A percentile compares a stretch with the other conserved stretches of the same genome.
phyloP scores from a whole-genome alignment of 2,329 filamentous ascomycete species.

The Fusarium agapanthi region DNA sequence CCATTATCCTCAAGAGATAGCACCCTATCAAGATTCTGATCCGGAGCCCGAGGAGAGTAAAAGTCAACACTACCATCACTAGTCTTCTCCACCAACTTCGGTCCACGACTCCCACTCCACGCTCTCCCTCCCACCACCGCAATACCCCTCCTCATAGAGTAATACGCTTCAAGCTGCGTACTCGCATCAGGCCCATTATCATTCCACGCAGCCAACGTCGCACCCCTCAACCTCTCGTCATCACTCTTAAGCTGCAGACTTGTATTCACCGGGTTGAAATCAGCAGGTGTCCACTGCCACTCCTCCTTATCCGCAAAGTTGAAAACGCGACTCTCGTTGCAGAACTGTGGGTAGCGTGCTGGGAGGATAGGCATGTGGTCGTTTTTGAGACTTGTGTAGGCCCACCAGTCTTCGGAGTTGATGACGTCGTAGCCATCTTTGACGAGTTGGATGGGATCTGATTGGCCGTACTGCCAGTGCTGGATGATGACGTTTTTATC shows the following conservation, averaged over 20 bases:
- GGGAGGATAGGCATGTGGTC: constrained; percentile 23
- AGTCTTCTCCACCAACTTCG: not conserved
- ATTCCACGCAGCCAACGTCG: constrained; percentile 10
- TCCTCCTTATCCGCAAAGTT: not conserved
- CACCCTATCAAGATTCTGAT: constrained; percentile 2
- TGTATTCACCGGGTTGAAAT: constrained; percentile 7
- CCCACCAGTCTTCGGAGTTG: constrained; percentile 27
- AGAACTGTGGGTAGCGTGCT: constrained; percentile 16
- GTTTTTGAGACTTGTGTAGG: constrained; percentile 19
- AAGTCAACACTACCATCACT: not conserved
- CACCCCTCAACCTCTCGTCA: not conserved
- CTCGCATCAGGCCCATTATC: constrained; percentile 14
- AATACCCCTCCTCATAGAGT: constrained; percentile 20
- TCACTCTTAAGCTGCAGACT: not conserved
- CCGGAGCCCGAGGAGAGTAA: constrained; percentile 6
- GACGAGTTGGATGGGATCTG: not conserved
- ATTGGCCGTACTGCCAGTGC: constrained; percentile 25
- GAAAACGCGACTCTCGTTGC: constrained; percentile 8
- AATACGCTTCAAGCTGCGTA: constrained; percentile 15
- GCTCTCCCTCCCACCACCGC: constrained; percentile 10
- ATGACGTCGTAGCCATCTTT: constrained; percentile 14
- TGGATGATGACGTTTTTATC: constrained; percentile 6
- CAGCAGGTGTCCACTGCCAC: constrained; percentile 17
- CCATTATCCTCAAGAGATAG: not conserved
- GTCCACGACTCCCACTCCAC: constrained; percentile 11